Evolutionary conservation across 139 green algal genomes (phyloP), one percentile per base, ranked within the genome.

Genomic region (Chlorella sp.): DNA sequence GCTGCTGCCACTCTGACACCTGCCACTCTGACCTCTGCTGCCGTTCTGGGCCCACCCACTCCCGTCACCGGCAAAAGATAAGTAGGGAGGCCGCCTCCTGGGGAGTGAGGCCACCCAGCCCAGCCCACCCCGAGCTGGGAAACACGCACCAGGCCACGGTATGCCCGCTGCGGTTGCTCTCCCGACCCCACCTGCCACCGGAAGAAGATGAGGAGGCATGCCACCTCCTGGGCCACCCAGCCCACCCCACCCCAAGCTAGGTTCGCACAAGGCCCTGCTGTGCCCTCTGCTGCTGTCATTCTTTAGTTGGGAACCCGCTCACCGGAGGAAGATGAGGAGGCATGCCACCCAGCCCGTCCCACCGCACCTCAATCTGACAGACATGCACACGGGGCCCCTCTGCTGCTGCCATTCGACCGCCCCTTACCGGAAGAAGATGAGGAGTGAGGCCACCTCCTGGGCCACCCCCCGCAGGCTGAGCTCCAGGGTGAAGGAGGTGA

Each of bases 371-470:
- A 37, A 80, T 3, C 19, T 24, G 32, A 11, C 14, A 15, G 2
- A 40, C 30, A 39, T 42, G 26, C 73, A 24, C 24, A 80, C 28
- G 36, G 26, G 66, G 26, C 66, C 26, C 26, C n/a, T 24, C 18
- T 24, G 36, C 15, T 30, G 73, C 30, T 40, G 73, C 32, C 42
- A 24, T 19, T 22, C 36, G 2, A 2, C 7, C 14, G 15, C 34
- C 37, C 36, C 39, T 71, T 64, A 75, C 73, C 86, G 60, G 86
- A 89, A 89, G 36, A 89, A 89, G 24, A 89, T 71, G n/a, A 89
- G 76, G 32, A 89, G 73, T 16, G 86, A 82, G 3, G 75, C 86
- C 53, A 85, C 86, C 86, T 89, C 86, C 76, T 89, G 86, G 1
- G 86, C 86, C 53, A 89, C 57, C 22, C 86, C 86, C 9, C 76